Conservation (phyloP, 305 asterid species). For the Solanum aculeatissimum region DNA sequence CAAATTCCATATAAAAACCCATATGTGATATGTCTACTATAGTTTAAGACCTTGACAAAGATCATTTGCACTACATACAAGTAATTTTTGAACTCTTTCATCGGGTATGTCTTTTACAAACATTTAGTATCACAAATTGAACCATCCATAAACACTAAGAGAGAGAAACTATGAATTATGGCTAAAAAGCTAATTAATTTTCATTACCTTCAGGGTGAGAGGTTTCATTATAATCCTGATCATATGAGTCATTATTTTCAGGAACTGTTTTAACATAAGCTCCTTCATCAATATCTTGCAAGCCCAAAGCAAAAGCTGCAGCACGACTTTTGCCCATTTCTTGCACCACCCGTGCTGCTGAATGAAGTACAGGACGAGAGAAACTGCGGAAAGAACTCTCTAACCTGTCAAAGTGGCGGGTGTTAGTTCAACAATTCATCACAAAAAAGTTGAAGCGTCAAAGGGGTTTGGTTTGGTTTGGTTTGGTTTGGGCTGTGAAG, state of each 20-base stretch:
- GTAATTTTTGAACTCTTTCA: not conserved
- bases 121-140: not conserved
- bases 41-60: not conserved
- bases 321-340: constrained; percentile 99
- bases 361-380: constrained; percentile 96
- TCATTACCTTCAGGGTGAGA: constrained; percentile 79
- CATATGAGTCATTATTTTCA: constrained; percentile 60
- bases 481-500: not conserved
- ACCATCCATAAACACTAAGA: not conserved
- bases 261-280: constrained; percentile 55
- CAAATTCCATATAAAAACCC: not conserved
- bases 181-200: not conserved
- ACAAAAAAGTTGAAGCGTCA: not conserved
- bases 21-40: not conserved
- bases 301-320: constrained; percentile 93
- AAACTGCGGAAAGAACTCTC: constrained; percentile 94
- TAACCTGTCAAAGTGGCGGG: constrained; percentile 39
- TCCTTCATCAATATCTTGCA: constrained; percentile 94
- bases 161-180: not conserved
- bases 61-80: not conserved
- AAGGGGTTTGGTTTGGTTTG: not conserved
- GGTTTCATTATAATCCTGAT: constrained; percentile 71
- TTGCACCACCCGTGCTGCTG: constrained; percentile 97
- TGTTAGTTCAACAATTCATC: not conserved
- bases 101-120: not conserved